Percentiles rank a stretch among this genome's conserved stretches.
Evolutionary conservation across 2,329 filamentous ascomycete genomes (phyloP).

Genomic region (Pseudogymnoascus verrucosus): DNA sequence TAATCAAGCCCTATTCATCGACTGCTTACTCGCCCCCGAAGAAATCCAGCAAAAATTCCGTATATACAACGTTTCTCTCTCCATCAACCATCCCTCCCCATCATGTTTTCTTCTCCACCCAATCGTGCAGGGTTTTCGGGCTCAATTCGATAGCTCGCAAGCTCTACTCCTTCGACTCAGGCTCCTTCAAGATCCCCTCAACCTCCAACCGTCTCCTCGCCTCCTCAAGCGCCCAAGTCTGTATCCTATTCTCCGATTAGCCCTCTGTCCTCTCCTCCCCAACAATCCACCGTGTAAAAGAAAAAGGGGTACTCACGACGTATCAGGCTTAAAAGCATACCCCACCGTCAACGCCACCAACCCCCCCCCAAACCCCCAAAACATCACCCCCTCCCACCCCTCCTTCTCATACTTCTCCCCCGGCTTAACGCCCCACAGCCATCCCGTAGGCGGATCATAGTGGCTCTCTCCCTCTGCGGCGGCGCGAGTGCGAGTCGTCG

Average conservation of each 20-base stretch:
- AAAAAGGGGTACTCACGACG: constrained; percentile 63
- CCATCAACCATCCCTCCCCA: background rate
- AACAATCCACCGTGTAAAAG: background rate
- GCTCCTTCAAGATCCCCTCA: constrained; percentile 87
- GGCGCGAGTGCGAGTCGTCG: background rate
- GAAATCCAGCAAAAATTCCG: background rate
- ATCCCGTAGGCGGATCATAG: constrained; percentile 84
- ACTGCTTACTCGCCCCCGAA: background rate
- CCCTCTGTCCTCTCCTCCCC: constrained; percentile 12
- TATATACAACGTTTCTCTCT: background rate
- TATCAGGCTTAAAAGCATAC: constrained; percentile 96
- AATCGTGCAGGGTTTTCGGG: background rate
- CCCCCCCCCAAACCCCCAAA: constrained; percentile 76
- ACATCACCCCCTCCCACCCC: constrained; percentile 87
- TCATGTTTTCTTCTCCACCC: background rate
- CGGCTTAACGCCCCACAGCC: constrained; percentile 89
- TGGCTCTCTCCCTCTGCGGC: constrained; percentile 36
- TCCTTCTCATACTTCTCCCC: constrained; percentile 94
- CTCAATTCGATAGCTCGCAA: background rate
- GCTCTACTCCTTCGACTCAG: constrained; percentile 40
- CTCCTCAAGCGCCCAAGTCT: constrained; percentile 98
- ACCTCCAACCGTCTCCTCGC: constrained; percentile 89
- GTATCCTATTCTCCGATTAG: constrained; percentile 62
- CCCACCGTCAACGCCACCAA: constrained; percentile 66
- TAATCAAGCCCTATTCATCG: background rate